Percentiles rank a stretch among this genome's conserved stretches.
Conservation (phyloP, 345 rosid species). For the Xanthoceras sorbifolium region DNA sequence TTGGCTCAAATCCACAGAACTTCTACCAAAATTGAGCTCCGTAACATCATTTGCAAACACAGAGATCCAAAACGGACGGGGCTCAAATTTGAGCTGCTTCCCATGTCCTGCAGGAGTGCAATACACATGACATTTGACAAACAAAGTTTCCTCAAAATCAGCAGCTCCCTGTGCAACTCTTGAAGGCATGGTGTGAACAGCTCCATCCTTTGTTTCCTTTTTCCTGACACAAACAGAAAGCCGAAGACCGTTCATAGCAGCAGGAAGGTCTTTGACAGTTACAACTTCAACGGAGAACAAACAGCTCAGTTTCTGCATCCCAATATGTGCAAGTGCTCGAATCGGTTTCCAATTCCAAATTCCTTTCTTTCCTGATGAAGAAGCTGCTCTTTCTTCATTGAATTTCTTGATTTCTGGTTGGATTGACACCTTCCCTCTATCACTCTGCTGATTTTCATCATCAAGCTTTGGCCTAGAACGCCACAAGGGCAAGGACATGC, state of each 20-base stretch:
- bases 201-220: slow-evolving; percentile 82
- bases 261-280: slow-evolving; percentile 75
- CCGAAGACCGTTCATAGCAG: slow-evolving; percentile 93
- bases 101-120: slow-evolving; percentile 55
- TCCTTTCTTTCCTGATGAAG: slow-evolving; percentile 57
- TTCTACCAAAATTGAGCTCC: slow-evolving; percentile 81
- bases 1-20: slow-evolving; percentile 64
- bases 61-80: slow-evolving; percentile 73
- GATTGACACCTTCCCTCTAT: slow-evolving; percentile 9
- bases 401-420: slow-evolving; percentile 28
- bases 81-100: slow-evolving; percentile 69
- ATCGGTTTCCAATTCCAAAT: slow-evolving; percentile 96
- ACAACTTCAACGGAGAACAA: slow-evolving; percentile 87
- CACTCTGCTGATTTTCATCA: slow-evolving; percentile 37
- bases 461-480: slow-evolving; percentile 72
- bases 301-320: slow-evolving; percentile 88
- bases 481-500: slow-evolving; percentile 88
- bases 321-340: slow-evolving; percentile 74
- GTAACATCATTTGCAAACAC: slow-evolving; percentile 74
- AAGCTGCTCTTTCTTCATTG: slow-evolving; percentile 30
- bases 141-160: slow-evolving; percentile 90
- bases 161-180: slow-evolving; percentile 84
- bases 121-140: slow-evolving; percentile 77
- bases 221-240: slow-evolving; percentile 85
- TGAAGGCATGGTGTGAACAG: slow-evolving; percentile 91